Percentiles rank a stretch among this genome's conserved stretches.
phyloP scores from a whole-genome alignment of 2,329 filamentous ascomycete species.

The Clarireedia paspali region DNA sequence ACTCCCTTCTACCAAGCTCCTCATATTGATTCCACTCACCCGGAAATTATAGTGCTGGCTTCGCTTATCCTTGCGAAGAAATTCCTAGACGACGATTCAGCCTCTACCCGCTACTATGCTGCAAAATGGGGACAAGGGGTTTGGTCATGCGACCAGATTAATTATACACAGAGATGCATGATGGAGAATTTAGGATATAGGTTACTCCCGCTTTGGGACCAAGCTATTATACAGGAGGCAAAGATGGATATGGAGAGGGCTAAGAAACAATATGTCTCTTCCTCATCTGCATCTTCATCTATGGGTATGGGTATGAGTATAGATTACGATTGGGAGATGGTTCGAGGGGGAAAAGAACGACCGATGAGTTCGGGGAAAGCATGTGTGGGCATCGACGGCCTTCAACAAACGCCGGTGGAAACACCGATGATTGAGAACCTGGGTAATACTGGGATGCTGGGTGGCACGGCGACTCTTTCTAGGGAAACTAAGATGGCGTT shows the following conservation, averaged over 20 bases:
- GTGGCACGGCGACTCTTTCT: conserved; percentile 1
- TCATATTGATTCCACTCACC: conserved; percentile 53
- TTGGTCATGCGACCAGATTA: conserved; percentile 56
- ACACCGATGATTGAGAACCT: neutral
- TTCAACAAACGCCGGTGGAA: conserved; percentile 2
- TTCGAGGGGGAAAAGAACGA: neutral
- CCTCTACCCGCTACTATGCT: conserved; percentile 45
- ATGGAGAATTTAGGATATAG: conserved; percentile 58
- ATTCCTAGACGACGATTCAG: conserved; percentile 53
- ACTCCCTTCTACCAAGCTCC: conserved; percentile 25
- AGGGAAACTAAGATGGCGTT: conserved; percentile 1
- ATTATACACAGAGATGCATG: conserved; percentile 54
- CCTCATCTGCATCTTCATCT: neutral
- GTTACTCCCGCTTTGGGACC: conserved; percentile 52
- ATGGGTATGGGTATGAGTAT: conserved; percentile 4
- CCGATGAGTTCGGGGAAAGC: conserved; percentile 1
- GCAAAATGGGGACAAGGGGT: conserved; percentile 44
- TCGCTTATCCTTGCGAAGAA: conserved; percentile 58
- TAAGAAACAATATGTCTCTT: conserved; percentile 19
- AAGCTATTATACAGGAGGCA: conserved; percentile 49
- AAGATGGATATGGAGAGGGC: conserved; percentile 58
- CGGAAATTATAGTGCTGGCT: conserved; percentile 56
- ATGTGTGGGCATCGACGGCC: neutral
- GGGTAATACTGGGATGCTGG: neutral
- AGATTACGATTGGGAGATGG: neutral